Evolutionary conservation across 2,329 filamentous ascomycete species (phyloP).

Genomic region (Paecilomyces sp.): DNA sequence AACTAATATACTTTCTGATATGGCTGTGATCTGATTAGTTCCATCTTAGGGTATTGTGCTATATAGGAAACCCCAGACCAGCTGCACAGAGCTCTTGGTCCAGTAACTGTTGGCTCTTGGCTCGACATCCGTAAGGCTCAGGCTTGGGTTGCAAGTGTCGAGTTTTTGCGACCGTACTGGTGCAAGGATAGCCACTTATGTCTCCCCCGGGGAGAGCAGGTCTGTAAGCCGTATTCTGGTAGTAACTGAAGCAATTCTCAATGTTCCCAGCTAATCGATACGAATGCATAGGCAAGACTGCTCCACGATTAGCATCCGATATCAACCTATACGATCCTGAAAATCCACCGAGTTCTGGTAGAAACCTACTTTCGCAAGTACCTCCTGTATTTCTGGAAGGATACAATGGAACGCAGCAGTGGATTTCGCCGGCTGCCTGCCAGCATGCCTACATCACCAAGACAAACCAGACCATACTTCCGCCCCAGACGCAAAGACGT

Average conservation of each 20-base stretch:
- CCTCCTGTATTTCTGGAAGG: constrained; percentile 44
- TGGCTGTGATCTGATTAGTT: neutral
- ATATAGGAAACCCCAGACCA: neutral
- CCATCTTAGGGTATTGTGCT: neutral
- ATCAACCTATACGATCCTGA: constrained; percentile 37
- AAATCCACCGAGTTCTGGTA: constrained; percentile 37
- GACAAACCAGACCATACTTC: constrained; percentile 45
- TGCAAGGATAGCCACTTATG: constrained; percentile 15
- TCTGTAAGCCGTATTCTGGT: constrained; percentile 13
- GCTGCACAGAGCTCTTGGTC: neutral
- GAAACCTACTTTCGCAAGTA: constrained; percentile 52
- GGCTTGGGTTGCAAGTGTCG: neutral
- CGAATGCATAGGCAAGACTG: constrained; percentile 40
- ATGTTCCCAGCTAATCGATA: neutral
- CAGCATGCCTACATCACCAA: constrained; percentile 55
- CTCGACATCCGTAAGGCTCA: neutral
- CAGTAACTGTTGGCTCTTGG: neutral
- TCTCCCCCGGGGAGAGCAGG: constrained; percentile 24
- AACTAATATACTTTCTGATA: neutral
- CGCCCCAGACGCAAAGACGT: constrained; percentile 31
- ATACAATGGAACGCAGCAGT: constrained; percentile 26
- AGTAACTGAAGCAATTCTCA: neutral
- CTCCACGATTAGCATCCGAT: constrained; percentile 43
- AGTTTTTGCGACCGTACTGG: neutral
- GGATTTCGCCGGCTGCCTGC: constrained; percentile 42